A percentile compares a stretch with the other conserved stretches of the same genome.
Evolutionary conservation across 2,329 filamentous ascomycete species (phyloP).

Genomic region (Colletotrichum shisoi): DNA sequence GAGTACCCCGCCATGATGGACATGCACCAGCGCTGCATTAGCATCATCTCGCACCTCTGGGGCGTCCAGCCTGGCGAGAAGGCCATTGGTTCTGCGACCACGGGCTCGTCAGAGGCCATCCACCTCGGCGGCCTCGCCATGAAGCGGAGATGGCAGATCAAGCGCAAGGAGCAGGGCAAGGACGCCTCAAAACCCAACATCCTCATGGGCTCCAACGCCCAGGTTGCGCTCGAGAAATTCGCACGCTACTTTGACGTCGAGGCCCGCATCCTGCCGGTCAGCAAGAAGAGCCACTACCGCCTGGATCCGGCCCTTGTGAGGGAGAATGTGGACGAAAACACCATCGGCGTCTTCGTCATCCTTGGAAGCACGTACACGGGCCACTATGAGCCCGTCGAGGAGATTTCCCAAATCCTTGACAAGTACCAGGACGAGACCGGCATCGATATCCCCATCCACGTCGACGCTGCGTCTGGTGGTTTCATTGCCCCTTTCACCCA

Average conservation of each 20-base stretch:
- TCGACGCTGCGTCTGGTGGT: constrained; percentile 68
- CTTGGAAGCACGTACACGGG: constrained; percentile 77
- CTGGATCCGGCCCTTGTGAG: constrained; percentile 70
- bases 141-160: constrained; percentile 78
- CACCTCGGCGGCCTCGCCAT: constrained; percentile 75
- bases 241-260: constrained; percentile 79
- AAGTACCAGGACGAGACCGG: constrained; percentile 68
- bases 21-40: constrained; percentile 73
- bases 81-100: constrained; percentile 73
- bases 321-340: constrained; percentile 76
- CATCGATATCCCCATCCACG: constrained; percentile 72
- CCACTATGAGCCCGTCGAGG: constrained; percentile 75
- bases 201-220: constrained; percentile 76
- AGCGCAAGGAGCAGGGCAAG: constrained; percentile 66
- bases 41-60: constrained; percentile 74
- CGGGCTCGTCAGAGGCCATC: constrained; percentile 75
- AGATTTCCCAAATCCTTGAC: constrained; percentile 71
- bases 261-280: constrained; percentile 69
- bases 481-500: constrained; percentile 70
- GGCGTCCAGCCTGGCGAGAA: constrained; percentile 67
- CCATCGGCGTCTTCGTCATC: constrained; percentile 78
- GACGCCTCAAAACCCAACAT: constrained; percentile 73
- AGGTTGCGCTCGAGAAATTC: constrained; percentile 77
- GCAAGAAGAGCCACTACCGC: constrained; percentile 65
- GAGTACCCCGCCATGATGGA: constrained; percentile 66